Base-by-base conservation (phyloP, 2,329 filamentous ascomycete species). In the Penicillium hordei region DNA sequence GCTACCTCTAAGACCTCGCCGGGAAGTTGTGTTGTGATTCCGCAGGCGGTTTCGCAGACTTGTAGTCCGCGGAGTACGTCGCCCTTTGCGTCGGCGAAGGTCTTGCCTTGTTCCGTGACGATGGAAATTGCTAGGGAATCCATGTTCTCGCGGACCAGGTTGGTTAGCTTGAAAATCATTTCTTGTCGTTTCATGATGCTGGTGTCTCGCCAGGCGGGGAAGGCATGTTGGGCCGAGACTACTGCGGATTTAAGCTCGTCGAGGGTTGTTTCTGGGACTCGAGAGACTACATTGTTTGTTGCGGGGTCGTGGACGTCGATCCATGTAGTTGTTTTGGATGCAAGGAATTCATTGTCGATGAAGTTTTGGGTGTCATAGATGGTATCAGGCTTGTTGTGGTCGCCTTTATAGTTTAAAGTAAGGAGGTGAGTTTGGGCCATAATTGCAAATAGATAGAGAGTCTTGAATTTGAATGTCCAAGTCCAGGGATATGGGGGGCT, bases 71-170 rank as follows among this genome's bases (percentile, higher is more conserved):
- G 79, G 21, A 86, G 77, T n/a, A 87, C 84, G 71, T 87, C 84
- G 31, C 84, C 84, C 65, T 78, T 81, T 3, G 84, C 84, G 69
- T 87, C 84, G 13, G 82, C 82, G 70, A 86, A 81, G 0, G 84
- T 87, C 77, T 87, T 87, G 65, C 84, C 84, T 73, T 87, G 84
- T 74, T 87, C 84, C 38, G 86, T 74, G 1, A 83, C 86, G 64
- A 87, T 87, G 65, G 80, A 83, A 1, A 83, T 81, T 15, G 84
- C 84, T 53, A 87, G 73, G 53, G 83, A 76, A 68, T 86, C 83
- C 83, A 83, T 86, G 72, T 87, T 79, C 68, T 85, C 79, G 36
- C 83, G 76, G 68, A 87, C 86, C 70, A 87, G 70, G 17, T 77
- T 77, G 27, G 83, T 81, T 64, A 84, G 85, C 65, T 84, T 84